Evolutionary conservation across 345 rosid species (phyloP), one percentile per base, ranked within the genome.

Genomic region (Triadica sebifera): DNA sequence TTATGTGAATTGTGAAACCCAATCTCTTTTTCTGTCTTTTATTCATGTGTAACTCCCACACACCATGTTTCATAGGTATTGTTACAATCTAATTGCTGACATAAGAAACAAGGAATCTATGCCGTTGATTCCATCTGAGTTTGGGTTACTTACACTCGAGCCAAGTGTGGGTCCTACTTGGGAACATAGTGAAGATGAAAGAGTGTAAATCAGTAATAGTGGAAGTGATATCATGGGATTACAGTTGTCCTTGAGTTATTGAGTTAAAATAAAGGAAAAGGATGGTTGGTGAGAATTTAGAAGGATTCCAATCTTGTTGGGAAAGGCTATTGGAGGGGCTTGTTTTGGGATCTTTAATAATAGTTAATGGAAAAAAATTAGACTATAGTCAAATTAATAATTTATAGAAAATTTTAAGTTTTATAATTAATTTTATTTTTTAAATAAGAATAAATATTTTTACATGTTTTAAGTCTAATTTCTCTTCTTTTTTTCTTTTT

Each of bases 141-240:
- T 52, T 51, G 19, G 20, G 6, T 64, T 2, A 58, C 38, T n/a
- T 6, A 0, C 4, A 8, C 24, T 8, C 47, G 29, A 17, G 2
- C 34, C 6, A 7, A 45, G 8, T 62, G 46, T 62, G 66, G 66
- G 66, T 62, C 20, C 38, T n/a, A n/a, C n/a, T n/a, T n/a, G n/a
- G n/a, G n/a, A n/a, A n/a, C n/a, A n/a, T 5, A 29, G 66, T 34
- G n/a, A 41, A 53, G 51, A 13, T 37, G 19, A 16, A 41, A 34
- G 58, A 37, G 73, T 47, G 6, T 37, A 4, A 66, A 43, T 43
- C 41, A 37, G 15, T 29, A 16, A 50, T 11, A 12, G 13, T 58
- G 20, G 49, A 57, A 55, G 62, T 53, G 55, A 56, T 65, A 74
- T n/a, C 46, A 74, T n/a, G 71, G 71, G 65, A 67, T 74, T 55